Percentiles rank a stretch among this genome's conserved stretches.
Conservation (phyloP, 495 filamentous ascomycete genomes). For the Staphylotrichum longicolle region DNA sequence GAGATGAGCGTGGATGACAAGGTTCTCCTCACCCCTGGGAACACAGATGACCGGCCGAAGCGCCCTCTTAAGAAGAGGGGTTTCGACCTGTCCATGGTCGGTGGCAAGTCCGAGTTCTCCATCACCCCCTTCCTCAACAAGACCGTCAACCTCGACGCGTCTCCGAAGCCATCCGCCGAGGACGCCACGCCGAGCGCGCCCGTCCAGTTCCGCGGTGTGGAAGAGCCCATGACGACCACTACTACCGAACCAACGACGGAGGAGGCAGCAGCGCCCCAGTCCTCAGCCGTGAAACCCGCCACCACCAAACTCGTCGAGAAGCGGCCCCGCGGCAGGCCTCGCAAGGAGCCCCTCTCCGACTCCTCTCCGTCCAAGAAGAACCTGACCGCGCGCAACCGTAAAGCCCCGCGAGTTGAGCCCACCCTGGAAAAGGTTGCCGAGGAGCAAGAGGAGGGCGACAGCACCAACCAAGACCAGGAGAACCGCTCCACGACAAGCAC, state of each 20-base stretch:
- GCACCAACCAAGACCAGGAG: slow-evolving; percentile 24
- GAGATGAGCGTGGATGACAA: slow-evolving; percentile 37
- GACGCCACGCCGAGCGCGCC: slow-evolving; percentile 8
- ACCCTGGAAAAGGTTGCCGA: slow-evolving; percentile 53
- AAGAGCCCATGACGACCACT: slow-evolving; percentile 13
- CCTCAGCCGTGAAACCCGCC: background rate
- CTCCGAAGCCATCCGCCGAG: slow-evolving; percentile 3
- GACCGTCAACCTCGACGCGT: slow-evolving; percentile 50
- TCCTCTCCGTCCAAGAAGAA: slow-evolving; percentile 45
- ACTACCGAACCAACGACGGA: slow-evolving; percentile 7
- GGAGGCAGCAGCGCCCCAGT: slow-evolving; percentile 18
- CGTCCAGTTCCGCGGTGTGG: slow-evolving; percentile 21
- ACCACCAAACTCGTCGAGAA: slow-evolving; percentile 21
- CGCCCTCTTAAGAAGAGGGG: slow-evolving; percentile 50
- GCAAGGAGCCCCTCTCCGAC: slow-evolving; percentile 37
- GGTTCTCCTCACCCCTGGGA: slow-evolving; percentile 39
- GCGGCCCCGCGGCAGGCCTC: slow-evolving; percentile 44
- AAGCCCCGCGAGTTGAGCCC: slow-evolving; percentile 20
- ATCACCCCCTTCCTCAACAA: slow-evolving; percentile 91
- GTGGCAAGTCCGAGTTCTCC: slow-evolving; percentile 86
- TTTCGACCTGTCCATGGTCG: slow-evolving; percentile 55
- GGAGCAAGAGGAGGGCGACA: slow-evolving; percentile 30
- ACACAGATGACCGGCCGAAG: slow-evolving; percentile 35
- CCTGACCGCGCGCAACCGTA: slow-evolving; percentile 32
- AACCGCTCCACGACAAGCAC: slow-evolving; percentile 16